Conservation (phyloP, 768 basidiomycete species). For the Lactarius sp. region DNA sequence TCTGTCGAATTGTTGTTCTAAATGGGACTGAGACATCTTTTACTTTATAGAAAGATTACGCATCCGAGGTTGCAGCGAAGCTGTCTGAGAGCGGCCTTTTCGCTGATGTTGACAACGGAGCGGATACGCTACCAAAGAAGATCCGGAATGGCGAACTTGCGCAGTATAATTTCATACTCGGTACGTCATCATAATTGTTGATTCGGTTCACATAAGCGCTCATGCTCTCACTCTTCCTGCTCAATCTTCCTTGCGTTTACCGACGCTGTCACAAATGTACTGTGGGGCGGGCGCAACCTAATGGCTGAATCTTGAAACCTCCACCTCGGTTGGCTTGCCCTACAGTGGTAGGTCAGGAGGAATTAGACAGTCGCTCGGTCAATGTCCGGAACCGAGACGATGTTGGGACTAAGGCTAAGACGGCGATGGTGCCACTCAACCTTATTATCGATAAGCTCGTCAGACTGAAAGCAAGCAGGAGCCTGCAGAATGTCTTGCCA, state of each 20-base stretch:
- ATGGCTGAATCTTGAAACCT: background rate
- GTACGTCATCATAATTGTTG: conserved; percentile 41
- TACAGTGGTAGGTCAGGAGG: conserved; percentile 91
- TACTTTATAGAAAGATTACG: conserved; percentile 76
- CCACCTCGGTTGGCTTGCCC: background rate
- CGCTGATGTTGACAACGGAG: conserved; percentile 88
- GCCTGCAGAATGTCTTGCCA: conserved; percentile 49
- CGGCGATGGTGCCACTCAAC: conserved; percentile 69
- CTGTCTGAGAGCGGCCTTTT: conserved; percentile 70
- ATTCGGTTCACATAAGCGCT: background rate
- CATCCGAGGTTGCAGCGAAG: conserved; percentile 67
- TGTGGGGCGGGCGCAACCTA: background rate
- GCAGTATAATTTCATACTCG: conserved; percentile 97
- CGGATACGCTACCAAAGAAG: conserved; percentile 93
- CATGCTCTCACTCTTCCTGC: background rate
- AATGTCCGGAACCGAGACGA: conserved; percentile 97
- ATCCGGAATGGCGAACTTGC: conserved; percentile 95
- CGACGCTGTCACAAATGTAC: background rate
- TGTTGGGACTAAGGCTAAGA: conserved; percentile 75
- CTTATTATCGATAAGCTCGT: conserved; percentile 66
- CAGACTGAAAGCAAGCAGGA: conserved; percentile 57
- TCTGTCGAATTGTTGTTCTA: background rate
- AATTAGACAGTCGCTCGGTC: conserved; percentile 79
- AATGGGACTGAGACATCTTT: background rate
- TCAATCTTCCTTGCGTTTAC: background rate